Base-by-base conservation (phyloP, 352 stramenopile genomes). In the Thalassiosira oceanica region DNA sequence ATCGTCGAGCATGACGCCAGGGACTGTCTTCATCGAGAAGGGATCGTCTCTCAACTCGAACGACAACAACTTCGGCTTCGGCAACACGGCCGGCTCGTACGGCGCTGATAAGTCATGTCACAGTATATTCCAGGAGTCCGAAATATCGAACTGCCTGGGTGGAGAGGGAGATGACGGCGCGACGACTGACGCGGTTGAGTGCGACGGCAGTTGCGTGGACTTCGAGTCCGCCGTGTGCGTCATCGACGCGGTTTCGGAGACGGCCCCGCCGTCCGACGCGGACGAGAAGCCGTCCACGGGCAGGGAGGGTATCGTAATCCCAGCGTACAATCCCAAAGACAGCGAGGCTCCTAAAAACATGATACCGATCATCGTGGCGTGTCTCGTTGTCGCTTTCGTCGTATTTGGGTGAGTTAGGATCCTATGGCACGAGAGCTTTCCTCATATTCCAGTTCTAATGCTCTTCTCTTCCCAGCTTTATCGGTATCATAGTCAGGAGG, bases 11-110 rank as follows among this genome's bases (percentile, higher is more conserved):
- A 46, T 50, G 35, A 15, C 41, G 3, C 55, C 65, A 16, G 65
- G 65, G 18, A 68, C 43, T 10, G 57, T 75, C 33, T 75, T 75
- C n/a, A 35, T 75, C 23, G 48, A 68, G 39, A 48, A 46, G 18
- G 57, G 48, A 16, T 68, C 65, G 3, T 27, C 33, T 6, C 33
- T 75, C 13, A 24, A 36, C 4, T 29, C 29, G 3, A 75, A 68
- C 31, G 45, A 1, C 3, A 28, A 75, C 21, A 75, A 68, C 43
- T 75, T 69, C 45, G 65, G 65, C 2, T 52, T 29, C 16, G 37
- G 52, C 42, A 75, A 69, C 27, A 56, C 65, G 3, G 29, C 43
- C 23, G 49, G 43, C 18, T 36, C 26, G 24, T 52, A 44, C 8
- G 15, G 23, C 7, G 42, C 49, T 61, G 62, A 24, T n/a, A 29